These are phyloP conservation scores for Cyclotella cryptica DNA, from an alignment of 108 stramenopile species.

Conservation along the genomic window DNA sequence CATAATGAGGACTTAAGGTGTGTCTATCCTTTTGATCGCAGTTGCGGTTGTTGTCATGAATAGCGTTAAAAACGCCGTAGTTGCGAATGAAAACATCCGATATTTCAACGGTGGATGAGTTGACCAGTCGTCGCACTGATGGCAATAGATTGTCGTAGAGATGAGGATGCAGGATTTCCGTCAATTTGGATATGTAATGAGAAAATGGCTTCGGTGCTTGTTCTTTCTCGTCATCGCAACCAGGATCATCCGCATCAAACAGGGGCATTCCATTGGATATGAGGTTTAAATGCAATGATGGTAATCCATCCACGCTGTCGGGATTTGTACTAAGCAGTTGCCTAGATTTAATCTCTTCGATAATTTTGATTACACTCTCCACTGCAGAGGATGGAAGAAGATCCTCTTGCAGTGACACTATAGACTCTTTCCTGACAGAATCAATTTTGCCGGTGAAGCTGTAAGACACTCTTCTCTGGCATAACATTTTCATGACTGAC, in stretches of 20 bases:
- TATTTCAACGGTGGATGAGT: slow-evolving; percentile 51
- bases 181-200: slow-evolving; percentile 43
- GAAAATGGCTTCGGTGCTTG: slow-evolving; percentile 34
- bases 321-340: slow-evolving; percentile 74
- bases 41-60: slow-evolving; percentile 24
- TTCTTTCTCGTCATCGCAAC: slow-evolving; percentile 18
- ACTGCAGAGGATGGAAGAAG: slow-evolving; percentile 9
- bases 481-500: slow-evolving; percentile 19
- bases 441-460: slow-evolving; percentile 7
- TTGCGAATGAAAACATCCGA: slow-evolving; percentile 78
- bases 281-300: slow-evolving; percentile 78
- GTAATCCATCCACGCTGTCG: slow-evolving; percentile 78
- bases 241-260: slow-evolving; percentile 26
- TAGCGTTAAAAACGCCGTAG: slow-evolving; percentile 50
- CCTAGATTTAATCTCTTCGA: slow-evolving; percentile 23
- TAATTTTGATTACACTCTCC: slow-evolving; percentile 13
- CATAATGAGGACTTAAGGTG: slow-evolving; percentile 74
- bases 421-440: not conserved
- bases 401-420: slow-evolving; percentile 22
- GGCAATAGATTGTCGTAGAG: slow-evolving; percentile 67
- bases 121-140: slow-evolving; percentile 30
- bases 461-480: slow-evolving; percentile 29
- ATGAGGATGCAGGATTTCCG: slow-evolving; percentile 52
- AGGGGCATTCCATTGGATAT: slow-evolving; percentile 62
- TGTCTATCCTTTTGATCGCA: slow-evolving; percentile 37